Conservation (phyloP, 2,329 filamentous ascomycete genomes). For the Huntiella abstrusa region DNA sequence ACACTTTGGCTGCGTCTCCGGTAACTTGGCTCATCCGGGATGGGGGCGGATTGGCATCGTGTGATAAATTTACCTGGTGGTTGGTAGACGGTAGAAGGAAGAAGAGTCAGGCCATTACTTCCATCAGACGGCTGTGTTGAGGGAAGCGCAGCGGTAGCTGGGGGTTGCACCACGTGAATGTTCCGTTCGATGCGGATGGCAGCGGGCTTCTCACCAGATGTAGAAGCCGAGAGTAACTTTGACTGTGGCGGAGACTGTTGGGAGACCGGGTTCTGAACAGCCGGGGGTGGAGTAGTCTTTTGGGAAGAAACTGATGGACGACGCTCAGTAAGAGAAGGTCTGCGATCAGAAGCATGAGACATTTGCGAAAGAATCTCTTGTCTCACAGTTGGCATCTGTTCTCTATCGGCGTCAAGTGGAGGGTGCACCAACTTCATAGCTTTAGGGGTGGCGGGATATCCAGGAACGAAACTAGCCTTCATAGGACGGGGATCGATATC, state of each 20-base stretch:
- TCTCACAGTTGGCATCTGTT: background rate
- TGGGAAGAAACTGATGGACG: background rate
- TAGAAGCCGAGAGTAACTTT: background rate
- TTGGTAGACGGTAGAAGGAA: conserved; percentile 42
- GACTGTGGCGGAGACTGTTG: background rate
- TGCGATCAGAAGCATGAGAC: background rate
- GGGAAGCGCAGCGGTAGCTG: conserved; percentile 37
- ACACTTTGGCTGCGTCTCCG: background rate
- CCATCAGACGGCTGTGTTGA: conserved; percentile 23
- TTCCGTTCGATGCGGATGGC: background rate
- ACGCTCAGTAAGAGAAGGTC: background rate
- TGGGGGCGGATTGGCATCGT: conserved; percentile 43
- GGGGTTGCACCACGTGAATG: conserved; percentile 21
- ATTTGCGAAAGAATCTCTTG: background rate
- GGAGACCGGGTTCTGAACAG: background rate
- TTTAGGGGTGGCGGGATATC: conserved; percentile 71
- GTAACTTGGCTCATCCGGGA: conserved; percentile 21
- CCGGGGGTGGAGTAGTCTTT: background rate
- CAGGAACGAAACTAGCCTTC: conserved; percentile 42
- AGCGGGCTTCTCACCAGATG: background rate
- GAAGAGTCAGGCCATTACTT: conserved; percentile 25
- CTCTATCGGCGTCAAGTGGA: conserved; percentile 19
- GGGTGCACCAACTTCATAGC: conserved; percentile 72
- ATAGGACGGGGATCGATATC: conserved; percentile 37
- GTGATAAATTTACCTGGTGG: conserved; percentile 33